A percentile compares a stretch with the other conserved stretches of the same genome.
Evolutionary conservation across 2,329 filamentous ascomycete species (phyloP).

Genomic region (Fusarium haematococcum): DNA sequence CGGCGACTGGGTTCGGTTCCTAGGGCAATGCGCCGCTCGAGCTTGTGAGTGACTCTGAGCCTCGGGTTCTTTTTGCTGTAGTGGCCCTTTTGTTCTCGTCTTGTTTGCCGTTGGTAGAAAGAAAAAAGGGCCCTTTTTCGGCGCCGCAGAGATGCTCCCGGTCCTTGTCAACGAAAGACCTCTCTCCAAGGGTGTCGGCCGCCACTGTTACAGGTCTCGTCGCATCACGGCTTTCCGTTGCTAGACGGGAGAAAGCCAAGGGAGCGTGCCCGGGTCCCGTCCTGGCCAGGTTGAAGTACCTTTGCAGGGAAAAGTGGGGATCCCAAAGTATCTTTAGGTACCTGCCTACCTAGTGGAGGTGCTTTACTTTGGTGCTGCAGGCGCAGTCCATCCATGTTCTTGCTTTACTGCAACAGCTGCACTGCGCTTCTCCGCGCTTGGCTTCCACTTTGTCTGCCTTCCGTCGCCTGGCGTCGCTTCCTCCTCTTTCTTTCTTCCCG

Average conservation of each 20-base stretch:
- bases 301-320: background rate
- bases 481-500: conserved; percentile 10
- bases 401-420: conserved; percentile 26
- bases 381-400: conserved; percentile 5
- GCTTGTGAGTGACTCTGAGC: background rate
- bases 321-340: background rate
- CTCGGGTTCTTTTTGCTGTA: background rate
- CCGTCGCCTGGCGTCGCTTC: conserved; percentile 21
- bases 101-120: background rate
- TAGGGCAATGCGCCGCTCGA: background rate
- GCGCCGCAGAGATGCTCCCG: background rate
- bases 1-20: background rate
- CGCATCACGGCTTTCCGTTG: conserved; percentile 9
- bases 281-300: background rate
- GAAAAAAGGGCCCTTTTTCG: background rate
- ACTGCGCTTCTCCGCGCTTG: conserved; percentile 34
- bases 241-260: background rate
- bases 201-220: conserved; percentile 6
- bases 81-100: background rate
- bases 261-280: background rate
- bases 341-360: background rate
- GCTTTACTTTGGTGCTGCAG: conserved; percentile 5
- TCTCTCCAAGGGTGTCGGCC: background rate
- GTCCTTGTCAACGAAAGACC: background rate
- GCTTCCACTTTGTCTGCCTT: conserved; percentile 9